A percentile compares a stretch with the other conserved stretches of the same genome.
These are phyloP conservation scores for Eimeria maxima DNA, from an alignment of 169 alveolate genomes.

Conservation along the genomic window DNA sequence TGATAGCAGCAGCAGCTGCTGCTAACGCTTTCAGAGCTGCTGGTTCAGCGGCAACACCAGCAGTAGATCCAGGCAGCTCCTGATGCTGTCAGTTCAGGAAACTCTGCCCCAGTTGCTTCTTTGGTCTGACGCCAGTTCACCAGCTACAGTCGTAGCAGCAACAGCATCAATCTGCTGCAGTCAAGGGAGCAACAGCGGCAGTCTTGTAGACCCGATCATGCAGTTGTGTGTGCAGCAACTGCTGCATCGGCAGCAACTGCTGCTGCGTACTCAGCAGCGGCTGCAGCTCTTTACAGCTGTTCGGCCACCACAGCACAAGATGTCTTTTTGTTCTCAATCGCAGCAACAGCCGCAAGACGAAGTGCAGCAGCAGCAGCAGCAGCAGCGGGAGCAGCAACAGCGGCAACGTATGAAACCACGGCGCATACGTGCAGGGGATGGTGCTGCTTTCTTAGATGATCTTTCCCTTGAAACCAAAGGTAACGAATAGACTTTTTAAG, in stretches of 20 bases:
- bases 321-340: neutral
- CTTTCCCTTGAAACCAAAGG: neutral
- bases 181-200: neutral
- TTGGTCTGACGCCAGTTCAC: neutral
- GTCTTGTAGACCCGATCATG: neutral
- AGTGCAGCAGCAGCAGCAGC: constrained; percentile 5
- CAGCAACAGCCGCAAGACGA: constrained; percentile 2
- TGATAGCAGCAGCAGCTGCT: constrained; percentile 35
- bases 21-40: constrained; percentile 6
- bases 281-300: neutral
- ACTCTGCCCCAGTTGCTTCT: neutral
- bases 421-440: neutral
- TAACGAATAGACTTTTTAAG: neutral
- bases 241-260: constrained; percentile 29
- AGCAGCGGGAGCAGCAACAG: constrained; percentile 22
- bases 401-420: neutral
- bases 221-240: neutral
- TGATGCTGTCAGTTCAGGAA: neutral
- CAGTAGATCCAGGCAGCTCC: neutral
- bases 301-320: neutral
- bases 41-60: neutral
- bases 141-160: no score
- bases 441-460: neutral
- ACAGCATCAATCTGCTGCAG: neutral
- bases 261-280: neutral